Percentiles rank a stretch among this genome's conserved stretches.
Conservation (phyloP, 208 protist genomes). For the Leptomonas pyrrhocoris region DNA sequence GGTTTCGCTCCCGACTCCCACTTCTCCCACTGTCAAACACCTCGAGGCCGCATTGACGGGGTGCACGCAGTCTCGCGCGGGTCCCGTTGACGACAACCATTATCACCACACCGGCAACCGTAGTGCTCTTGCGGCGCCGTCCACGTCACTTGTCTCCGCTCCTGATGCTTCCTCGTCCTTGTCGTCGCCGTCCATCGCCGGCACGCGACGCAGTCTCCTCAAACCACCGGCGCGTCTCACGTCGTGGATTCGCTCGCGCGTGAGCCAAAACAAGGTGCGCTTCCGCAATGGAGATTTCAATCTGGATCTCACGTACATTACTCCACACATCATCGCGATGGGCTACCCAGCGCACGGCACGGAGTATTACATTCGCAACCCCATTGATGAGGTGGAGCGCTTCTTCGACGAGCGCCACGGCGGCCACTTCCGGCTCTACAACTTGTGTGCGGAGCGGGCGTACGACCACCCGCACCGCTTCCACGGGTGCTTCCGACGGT, state of each 20-base stretch:
- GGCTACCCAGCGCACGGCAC: conserved; percentile 90
- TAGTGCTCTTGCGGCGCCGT: not conserved
- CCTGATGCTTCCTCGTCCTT: not conserved
- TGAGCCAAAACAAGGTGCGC: conserved; percentile 91
- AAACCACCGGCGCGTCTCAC: conserved; percentile 12
- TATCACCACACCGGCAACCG: too few species aligned
- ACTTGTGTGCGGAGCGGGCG: conserved; percentile 90
- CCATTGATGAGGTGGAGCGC: conserved; percentile 85
- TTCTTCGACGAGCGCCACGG: conserved; percentile 93
- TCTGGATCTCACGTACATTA: conserved; percentile 95
- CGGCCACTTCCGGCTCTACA: conserved; percentile 92
- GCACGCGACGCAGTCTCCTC: not conserved
- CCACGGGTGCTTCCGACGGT: conserved; percentile 56
- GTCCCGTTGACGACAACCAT: too few species aligned
- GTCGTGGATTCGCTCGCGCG: conserved; percentile 64
- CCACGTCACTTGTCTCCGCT: not conserved
- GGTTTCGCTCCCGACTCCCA: too few species aligned
- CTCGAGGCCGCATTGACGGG: not conserved
- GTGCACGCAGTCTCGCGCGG: too few species aligned
- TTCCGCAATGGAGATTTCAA: conserved; percentile 90
- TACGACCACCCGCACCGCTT: conserved; percentile 78
- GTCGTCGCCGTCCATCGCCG: not conserved
- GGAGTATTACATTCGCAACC: conserved; percentile 95
- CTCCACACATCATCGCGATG: conserved; percentile 91
- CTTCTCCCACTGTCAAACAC: not conserved